These are phyloP conservation scores for Phytophthora syringae DNA, from an alignment of 352 stramenopile species.

Conservation along the genomic window DNA sequence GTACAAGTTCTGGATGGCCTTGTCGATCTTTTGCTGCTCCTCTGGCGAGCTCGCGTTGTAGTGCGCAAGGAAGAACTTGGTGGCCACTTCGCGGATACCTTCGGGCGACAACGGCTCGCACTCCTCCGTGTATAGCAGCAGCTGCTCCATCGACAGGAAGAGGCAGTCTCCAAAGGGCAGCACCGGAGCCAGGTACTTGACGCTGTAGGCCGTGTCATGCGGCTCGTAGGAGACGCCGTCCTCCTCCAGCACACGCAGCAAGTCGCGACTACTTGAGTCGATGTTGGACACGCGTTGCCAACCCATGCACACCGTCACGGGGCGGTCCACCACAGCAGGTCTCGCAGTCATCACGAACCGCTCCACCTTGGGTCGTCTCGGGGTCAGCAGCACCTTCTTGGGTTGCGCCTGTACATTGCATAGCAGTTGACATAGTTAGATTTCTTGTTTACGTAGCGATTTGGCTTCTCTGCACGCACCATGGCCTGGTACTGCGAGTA, in stretches of 20 bases:
- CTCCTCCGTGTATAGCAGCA: conserved; percentile 86
- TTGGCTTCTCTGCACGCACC: conserved; percentile 33
- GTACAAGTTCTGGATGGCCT: conserved; percentile 87
- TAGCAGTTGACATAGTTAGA: conserved; percentile 5
- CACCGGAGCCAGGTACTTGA: conserved; percentile 88
- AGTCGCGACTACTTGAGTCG: conserved; percentile 73
- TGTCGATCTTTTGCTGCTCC: conserved; percentile 82
- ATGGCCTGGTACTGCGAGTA: conserved; percentile 89
- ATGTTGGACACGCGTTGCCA: conserved; percentile 84
- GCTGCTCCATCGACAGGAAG: conserved; percentile 89
- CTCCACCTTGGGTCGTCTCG: conserved; percentile 54
- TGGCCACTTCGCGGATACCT: conserved; percentile 73
- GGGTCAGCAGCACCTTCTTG: conserved; percentile 70
- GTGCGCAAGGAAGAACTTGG: conserved; percentile 80
- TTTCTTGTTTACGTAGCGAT: background rate
- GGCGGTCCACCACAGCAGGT: conserved; percentile 68
- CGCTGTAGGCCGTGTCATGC: conserved; percentile 88
- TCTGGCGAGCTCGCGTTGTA: conserved; percentile 63
- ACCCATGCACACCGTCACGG: conserved; percentile 86
- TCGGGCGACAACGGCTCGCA: conserved; percentile 76
- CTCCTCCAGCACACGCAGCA: conserved; percentile 82
- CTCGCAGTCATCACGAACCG: conserved; percentile 66
- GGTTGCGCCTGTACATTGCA: conserved; percentile 50
- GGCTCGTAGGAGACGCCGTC: conserved; percentile 86
- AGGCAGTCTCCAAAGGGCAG: conserved; percentile 87